A percentile compares a stretch with the other conserved stretches of the same genome.
These are phyloP conservation scores for Leccinum truebloodii DNA, from an alignment of 768 basidiomycete genomes.

Conservation along the genomic window DNA sequence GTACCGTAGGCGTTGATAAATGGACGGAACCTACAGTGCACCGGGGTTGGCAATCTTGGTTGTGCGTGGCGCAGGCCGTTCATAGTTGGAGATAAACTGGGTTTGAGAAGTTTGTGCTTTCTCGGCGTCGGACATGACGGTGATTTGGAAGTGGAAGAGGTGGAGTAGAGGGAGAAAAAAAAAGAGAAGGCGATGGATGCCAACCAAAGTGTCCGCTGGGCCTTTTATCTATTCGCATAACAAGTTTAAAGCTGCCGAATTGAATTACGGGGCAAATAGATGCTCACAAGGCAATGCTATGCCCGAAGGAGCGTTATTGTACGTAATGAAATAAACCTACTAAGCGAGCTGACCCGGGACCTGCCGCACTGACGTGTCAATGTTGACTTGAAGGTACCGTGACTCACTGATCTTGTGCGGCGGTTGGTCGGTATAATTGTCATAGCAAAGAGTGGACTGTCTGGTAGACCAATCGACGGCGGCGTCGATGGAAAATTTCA, in stretches of 20 bases:
- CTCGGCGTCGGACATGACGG: conserved; percentile 39
- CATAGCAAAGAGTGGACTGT: background rate
- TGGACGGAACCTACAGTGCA: conserved; percentile 29
- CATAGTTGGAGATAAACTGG: conserved; percentile 21
- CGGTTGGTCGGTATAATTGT: background rate
- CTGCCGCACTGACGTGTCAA: background rate
- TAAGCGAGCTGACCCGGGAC: background rate
- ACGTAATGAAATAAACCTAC: conserved; percentile 7
- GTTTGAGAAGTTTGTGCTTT: conserved; percentile 28
- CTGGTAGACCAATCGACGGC: background rate
- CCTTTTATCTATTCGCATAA: conserved; percentile 21
- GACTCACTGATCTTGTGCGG: background rate
- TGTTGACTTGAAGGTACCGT: background rate
- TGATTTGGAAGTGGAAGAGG: background rate
- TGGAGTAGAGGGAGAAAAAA: background rate
- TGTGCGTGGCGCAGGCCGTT: conserved; percentile 26
- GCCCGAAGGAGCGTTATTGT: background rate
- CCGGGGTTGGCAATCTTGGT: conserved; percentile 56
- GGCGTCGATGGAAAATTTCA: background rate
- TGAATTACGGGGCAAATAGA: conserved; percentile 16
- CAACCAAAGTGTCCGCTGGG: background rate
- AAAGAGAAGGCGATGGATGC: background rate
- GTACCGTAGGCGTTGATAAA: too few relatives aligned
- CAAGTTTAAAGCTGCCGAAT: conserved; percentile 17
- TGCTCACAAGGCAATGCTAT: conserved; percentile 23